phyloP scores from a whole-genome alignment of 495 filamentous ascomycete species.

The Aspergillus conjunctus region DNA sequence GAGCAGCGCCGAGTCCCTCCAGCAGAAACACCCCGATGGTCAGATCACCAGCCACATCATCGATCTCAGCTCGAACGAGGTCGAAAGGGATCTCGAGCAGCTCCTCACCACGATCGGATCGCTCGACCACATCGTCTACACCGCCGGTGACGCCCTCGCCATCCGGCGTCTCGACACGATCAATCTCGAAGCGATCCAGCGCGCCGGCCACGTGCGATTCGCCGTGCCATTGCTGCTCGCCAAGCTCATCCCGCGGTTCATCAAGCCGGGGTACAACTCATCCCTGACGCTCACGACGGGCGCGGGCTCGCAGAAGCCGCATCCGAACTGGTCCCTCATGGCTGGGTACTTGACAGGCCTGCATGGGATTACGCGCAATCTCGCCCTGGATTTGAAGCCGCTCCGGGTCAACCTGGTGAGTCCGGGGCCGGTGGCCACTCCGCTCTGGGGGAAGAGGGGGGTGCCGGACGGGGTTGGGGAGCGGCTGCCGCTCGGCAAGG shows the following conservation, averaged over 20 bases:
- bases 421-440: constrained; percentile 59
- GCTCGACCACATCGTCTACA: constrained; percentile 63
- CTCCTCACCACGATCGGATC: constrained; percentile 48
- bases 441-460: constrained; percentile 36
- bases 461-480: constrained; percentile 30
- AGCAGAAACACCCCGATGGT: constrained; percentile 36
- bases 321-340: constrained; percentile 49
- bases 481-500: constrained; percentile 43
- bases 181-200: constrained; percentile 43
- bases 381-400: constrained; percentile 63
- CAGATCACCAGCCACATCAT: constrained; percentile 41
- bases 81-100: constrained; percentile 48
- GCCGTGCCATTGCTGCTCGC: constrained; percentile 54
- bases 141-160: constrained; percentile 53
- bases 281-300: constrained; percentile 60
- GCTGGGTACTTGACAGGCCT: constrained; percentile 48
- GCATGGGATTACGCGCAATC: constrained; percentile 48
- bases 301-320: constrained; percentile 50
- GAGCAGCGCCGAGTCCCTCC: constrained; percentile 43
- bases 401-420: constrained; percentile 64
- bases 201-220: constrained; percentile 54
- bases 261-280: constrained; percentile 42
- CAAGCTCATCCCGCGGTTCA: constrained; percentile 49
- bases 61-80: constrained; percentile 48
- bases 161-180: constrained; percentile 38